Evolutionary conservation across 2,329 filamentous ascomycete species (phyloP), one percentile per base, ranked within the genome.

Genomic region (Fusarium nelsonii): DNA sequence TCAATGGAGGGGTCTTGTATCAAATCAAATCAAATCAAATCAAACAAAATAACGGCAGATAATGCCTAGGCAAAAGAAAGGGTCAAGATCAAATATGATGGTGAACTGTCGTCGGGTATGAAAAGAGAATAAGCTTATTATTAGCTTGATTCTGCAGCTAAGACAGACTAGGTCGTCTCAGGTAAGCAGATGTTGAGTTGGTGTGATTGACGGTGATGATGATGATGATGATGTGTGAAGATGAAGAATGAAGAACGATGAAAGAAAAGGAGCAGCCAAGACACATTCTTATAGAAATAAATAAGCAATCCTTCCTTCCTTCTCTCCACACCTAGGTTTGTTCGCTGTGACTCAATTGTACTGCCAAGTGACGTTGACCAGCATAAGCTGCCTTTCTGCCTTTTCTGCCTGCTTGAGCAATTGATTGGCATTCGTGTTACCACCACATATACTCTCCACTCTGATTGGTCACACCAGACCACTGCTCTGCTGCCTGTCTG

Each of bases 371-470:
- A 46, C 28, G 54, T 52, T 57, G 26, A 36, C 56, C 28, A 36
- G 36, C 14, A 34, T 33, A 23, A 34, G 9, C 16, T 26, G 11
- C 20, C 49, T 49, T 50, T 46, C 16, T 66, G 60, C 65, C 66
- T 69, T 68, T 41, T 15, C 20, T 64, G 49, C 58, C 61, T 58
- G 54, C 56, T 56, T 53, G 18, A 58, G 32, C 12, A 5, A 9
- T 14, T 65, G 23, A 51, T 52, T 43, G 11, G 30, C 8, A 10
- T 4, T 16, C 11, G 12, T 37, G 4, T 11, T 4, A 10, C 18
- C 32, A 18, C 9, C 6, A 8, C 8, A 3, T 12, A 1, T 2
- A 4, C 0, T 11, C n/a, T 7, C 4, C 1, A 1, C 3, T 43
- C 34, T 66, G 34, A 69, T 69, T 69, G 65, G 65, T 1, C 20